Evolutionary conservation across 352 stramenopile genomes (phyloP), one percentile per base, ranked within the genome.

Genomic region (Globisporangium polare): DNA sequence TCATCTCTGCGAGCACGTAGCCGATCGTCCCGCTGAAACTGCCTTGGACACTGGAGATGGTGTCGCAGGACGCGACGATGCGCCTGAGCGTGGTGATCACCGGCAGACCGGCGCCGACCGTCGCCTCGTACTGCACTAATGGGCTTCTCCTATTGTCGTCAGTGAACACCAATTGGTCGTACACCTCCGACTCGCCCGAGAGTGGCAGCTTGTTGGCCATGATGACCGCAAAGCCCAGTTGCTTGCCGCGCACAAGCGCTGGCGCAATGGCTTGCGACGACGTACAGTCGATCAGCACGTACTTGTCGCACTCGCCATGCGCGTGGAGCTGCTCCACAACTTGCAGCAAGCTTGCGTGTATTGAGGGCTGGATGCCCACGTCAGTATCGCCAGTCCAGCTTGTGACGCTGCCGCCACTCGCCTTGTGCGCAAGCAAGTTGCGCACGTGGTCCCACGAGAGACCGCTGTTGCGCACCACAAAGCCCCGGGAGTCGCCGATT

Each of bases 11-110:
- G 2, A 92, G 61, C 12, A 88, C 76, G 65, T 75, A 90, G 26
- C 72, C 74, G 60, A 92, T 71, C 9, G 80, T 90, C n/a, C 83
- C 83, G 24, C 71, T 85, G 35, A 92, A 67, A 35, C 79, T 72
- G 33, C 83, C 80, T 58, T 83, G 71, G 13, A 90, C 72, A 6
- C 52, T 66, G 7, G 63, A 56, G 53, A 92, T 73, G 7, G 43
- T 27, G 63, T 92, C 78, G 27, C 62, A 60, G 12, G 80, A 84
- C 20, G 73, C 69, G 15, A 86, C 66, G 26, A 92, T 63, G 41
- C 69, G 62, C 62, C 82, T 58, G 12, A 90, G 49, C 27, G 79
- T 80, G 31, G 57, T 67, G 20, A 92, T 54, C 12, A 87, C 74
- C 1, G 83, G 83, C 1, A 92, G 57, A 47, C 83, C 80, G n/a